Percentiles rank a stretch among this genome's conserved stretches.
Evolutionary conservation across 2,329 filamentous ascomycete genomes (phyloP).

Genomic region (Pyricularia sp.): DNA sequence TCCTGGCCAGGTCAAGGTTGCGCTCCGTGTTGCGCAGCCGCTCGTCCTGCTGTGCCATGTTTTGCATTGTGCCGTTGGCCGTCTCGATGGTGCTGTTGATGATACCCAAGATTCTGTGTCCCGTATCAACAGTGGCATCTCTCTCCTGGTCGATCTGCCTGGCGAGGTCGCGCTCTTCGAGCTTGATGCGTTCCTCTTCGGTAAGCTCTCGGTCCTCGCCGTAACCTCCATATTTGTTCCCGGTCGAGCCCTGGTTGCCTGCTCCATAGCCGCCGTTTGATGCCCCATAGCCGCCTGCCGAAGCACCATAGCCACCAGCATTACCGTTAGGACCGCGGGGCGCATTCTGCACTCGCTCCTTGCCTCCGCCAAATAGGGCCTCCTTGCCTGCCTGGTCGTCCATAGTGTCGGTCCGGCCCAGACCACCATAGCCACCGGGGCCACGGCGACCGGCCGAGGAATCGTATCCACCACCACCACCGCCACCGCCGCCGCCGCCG

Average conservation of each 20-base stretch:
- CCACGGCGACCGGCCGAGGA: constrained; percentile 17
- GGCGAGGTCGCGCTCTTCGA: constrained; percentile 60
- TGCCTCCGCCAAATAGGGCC: constrained; percentile 50
- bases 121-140: constrained; percentile 47
- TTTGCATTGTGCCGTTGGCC: constrained; percentile 61
- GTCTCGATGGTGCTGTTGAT: constrained; percentile 62
- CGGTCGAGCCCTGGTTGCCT: constrained; percentile 1
- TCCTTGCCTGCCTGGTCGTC: constrained; percentile 47
- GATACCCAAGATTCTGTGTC: constrained; percentile 58
- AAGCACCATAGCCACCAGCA: constrained; percentile 13
- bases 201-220: constrained; percentile 70
- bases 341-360: constrained; percentile 29
- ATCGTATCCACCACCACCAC: constrained; percentile 13
- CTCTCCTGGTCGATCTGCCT: constrained; percentile 68
- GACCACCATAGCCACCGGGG: constrained; percentile 51
- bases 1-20: constrained; percentile 71
- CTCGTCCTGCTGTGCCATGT: constrained; percentile 71
- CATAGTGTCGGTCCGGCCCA: constrained; percentile 35
- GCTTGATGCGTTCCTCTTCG: constrained; percentile 53
- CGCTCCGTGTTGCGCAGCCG: constrained; percentile 73
- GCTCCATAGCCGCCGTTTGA: constrained; percentile 2
- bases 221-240: constrained; percentile 36
- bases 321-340: constrained; percentile 8
- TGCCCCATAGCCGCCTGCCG: not conserved
- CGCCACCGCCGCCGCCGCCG: constrained; percentile 6